Conservation (phyloP, 2,329 filamentous ascomycete genomes). For the Alternaria postmessia region DNA sequence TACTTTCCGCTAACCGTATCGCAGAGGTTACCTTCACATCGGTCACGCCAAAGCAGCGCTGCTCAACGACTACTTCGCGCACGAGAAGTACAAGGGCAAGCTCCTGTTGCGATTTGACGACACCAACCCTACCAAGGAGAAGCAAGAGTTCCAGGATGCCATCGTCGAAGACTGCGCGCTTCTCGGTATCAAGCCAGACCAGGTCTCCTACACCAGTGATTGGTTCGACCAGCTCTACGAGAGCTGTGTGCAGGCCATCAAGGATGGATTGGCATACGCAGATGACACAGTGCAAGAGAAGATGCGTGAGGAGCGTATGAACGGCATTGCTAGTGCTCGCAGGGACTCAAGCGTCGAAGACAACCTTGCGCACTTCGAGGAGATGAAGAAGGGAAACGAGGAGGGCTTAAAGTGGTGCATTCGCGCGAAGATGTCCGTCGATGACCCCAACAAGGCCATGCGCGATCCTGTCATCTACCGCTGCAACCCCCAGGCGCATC, state of each 20-base stretch:
- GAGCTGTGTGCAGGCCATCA: constrained; percentile 83
- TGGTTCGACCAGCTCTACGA: constrained; percentile 95
- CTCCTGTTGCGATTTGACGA: constrained; percentile 94
- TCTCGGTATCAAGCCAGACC: constrained; percentile 90
- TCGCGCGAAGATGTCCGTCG: constrained; percentile 89
- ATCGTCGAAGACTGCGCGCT: constrained; percentile 91
- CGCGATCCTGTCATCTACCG: constrained; percentile 97
- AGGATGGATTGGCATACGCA: constrained; percentile 87
- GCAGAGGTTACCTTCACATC: constrained; percentile 84
- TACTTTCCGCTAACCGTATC: constrained; percentile 10
- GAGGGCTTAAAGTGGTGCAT: constrained; percentile 89
- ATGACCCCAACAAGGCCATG: constrained; percentile 94
- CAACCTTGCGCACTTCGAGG: constrained; percentile 83
- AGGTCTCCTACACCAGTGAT: constrained; percentile 88
- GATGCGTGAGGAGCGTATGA: constrained; percentile 84
- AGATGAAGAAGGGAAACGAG: constrained; percentile 87
- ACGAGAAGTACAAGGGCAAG: constrained; percentile 90
- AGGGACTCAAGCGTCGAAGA: constrained; percentile 83
- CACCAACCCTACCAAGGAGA: constrained; percentile 97
- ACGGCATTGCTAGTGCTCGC: constrained; percentile 81
- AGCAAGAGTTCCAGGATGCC: constrained; percentile 92
- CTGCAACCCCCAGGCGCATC: constrained; percentile 78
- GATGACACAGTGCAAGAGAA: constrained; percentile 92
- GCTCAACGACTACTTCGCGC: constrained; percentile 95
- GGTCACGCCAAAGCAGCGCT: constrained; percentile 94